Evolutionary conservation across 2,329 filamentous ascomycete species (phyloP), one percentile per base, ranked within the genome.

Genomic region (Mycosphaerella arachidis): DNA sequence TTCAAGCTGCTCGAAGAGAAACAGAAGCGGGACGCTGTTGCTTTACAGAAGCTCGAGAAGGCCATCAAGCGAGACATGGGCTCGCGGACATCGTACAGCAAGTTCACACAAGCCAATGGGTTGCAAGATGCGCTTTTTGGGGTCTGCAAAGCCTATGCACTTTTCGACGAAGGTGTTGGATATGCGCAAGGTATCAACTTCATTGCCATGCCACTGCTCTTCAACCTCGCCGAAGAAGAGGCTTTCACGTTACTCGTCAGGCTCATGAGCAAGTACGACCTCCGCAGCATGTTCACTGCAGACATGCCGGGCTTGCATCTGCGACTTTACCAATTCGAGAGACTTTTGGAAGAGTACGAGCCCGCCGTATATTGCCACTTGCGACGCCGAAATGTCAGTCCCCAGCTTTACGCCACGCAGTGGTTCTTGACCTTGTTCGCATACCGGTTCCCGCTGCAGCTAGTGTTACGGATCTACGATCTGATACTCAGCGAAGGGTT

Each of bases 141-240:
- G 40, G 86, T 99, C 37, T 99, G 94, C 79, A 99, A 97, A 76
- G 92, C 94, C 1, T 99, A 99, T 76, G 94, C 94, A 13, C 81
- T 99, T 31, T 97, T 92, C 68, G 94, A 99, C 70, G 92, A 96
- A 70, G 89, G 83, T 7, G 94, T 99, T 37, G 93, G 94, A 33
- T 99, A 99, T 74, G 93, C 95, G 0, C 94, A 99, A 75, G 94
- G 94, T 72, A 97, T 99, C 90, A 99, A 97, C 73, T 99, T 99
- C 71, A 85, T 99, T 61, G 90, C 92, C 53, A 97, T 97, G 92
- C 94, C 95, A 27, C 76, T 99, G 18, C 80, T 99, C 1, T 97
- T 99, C 78, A 97, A 97, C 73, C 96, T 97, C 92, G 90, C 92
- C 2, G 93, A 97, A 76, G 92, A 96, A 72, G 94, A 99, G 76